Conservation (phyloP, 768 basidiomycete genomes). For the Leccinum incarnatum region DNA sequence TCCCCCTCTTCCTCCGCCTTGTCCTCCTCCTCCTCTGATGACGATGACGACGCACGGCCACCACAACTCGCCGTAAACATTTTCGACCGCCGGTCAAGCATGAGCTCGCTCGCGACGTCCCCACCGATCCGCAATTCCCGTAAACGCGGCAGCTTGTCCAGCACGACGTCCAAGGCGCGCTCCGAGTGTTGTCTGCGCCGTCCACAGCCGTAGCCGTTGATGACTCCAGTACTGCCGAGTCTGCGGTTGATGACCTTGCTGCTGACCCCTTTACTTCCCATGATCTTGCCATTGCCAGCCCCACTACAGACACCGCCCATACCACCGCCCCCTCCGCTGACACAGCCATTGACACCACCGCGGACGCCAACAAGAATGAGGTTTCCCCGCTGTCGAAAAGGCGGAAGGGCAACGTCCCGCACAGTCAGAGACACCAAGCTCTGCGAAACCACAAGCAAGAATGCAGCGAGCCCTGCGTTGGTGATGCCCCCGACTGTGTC, state of each 20-base stretch:
- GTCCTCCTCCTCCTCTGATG: not conserved
- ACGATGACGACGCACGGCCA: not conserved
- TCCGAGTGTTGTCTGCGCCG: slow-evolving; percentile 1
- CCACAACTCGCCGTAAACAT: slow-evolving; percentile 8
- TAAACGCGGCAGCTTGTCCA: slow-evolving; percentile 20
- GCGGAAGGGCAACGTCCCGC: slow-evolving; percentile 21
- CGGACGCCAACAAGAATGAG: slow-evolving; percentile 5
- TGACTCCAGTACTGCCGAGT: not conserved
- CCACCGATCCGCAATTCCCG: slow-evolving; percentile 18
- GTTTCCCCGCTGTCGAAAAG: slow-evolving; percentile 13
- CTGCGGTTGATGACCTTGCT: not conserved
- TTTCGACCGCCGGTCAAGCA: slow-evolving; percentile 22
- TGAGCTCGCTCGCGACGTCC: slow-evolving; percentile 25
- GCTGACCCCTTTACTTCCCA: no score
- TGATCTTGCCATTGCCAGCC: no score
- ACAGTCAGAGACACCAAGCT: slow-evolving; percentile 14
- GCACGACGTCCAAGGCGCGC: slow-evolving; percentile 16
- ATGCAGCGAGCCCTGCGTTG: slow-evolving; percentile 15
- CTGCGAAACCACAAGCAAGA: slow-evolving; percentile 11
- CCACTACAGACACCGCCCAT: no score
- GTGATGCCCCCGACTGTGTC: slow-evolving; percentile 20
- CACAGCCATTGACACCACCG: not conserved
- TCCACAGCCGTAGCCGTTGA: not conserved
- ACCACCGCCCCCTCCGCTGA: no score
- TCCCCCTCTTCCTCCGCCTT: not conserved